Evolutionary conservation across 176 grass and related monocot species (phyloP), one percentile per base, ranked within the genome.

Genomic region (Triticum timopheevii): DNA sequence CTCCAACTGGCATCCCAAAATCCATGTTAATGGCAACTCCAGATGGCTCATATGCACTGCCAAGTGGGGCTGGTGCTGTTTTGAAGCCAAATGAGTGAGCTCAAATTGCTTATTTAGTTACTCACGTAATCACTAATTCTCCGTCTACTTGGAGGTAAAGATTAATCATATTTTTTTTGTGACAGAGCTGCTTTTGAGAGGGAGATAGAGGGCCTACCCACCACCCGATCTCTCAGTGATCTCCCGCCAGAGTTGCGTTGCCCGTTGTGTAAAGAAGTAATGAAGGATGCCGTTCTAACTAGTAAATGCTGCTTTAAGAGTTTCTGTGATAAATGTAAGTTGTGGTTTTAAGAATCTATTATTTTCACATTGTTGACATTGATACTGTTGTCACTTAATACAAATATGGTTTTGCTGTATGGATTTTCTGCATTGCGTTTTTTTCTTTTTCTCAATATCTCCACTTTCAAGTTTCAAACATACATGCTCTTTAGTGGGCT

Each of bases 281-380:
- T 99, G 94, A 99, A 99, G 89, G 97, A 99, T 88, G 94, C 97
- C 30, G 97, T 99, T 80, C 82, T 99, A 80, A 97, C 94, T 76
- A 99, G 97, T 95, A 99, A 99, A 89, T 99, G 97, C 76, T 99
- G 97, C 80, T 99, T 99, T 92, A 93, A 86, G 74, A 99, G 97
- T 83, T 99, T 99, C 76, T 99, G 97, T 75, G 97, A 99, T 92
- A 92, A 93, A 99, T 99, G 97, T 98, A 93, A 88, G 91, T 77
- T 49, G 15, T 12, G 19, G 65, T 74, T 83, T 63, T 66, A 16
- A 49, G 42, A 30, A 58, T 27, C 82, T 30, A 71, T 63, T 77
- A 3, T 80, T 61, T 39, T 56, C 61, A 19, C 50, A 38, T 13
- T 87, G 27, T 85, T 80, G 61, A 59, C 54, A 38, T 77, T 80